These are phyloP conservation scores for Lablab purpureus DNA, from an alignment of 306 rosid species.

Conservation along the genomic window DNA sequence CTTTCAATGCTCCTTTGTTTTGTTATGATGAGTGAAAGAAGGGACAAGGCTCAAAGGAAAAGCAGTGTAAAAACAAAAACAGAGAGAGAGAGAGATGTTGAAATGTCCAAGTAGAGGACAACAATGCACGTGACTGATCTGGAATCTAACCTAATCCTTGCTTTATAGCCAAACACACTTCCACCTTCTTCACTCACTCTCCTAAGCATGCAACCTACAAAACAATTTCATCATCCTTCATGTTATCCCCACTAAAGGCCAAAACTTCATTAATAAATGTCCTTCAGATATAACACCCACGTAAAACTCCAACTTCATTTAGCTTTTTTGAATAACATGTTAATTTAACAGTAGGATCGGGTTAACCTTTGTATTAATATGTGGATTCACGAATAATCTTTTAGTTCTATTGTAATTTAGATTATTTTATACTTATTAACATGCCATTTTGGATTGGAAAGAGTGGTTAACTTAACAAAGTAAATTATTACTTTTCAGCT, in stretches of 20 bases:
- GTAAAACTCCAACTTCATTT: not conserved
- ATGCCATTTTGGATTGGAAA: too few relatives aligned
- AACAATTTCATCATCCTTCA: not conserved
- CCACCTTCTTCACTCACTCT: too few relatives aligned
- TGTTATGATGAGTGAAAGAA: slow-evolving; percentile 17
- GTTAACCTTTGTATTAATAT: not conserved
- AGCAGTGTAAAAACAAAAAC: slow-evolving; percentile 11
- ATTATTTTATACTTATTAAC: too few relatives aligned
- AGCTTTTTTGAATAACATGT: not conserved
- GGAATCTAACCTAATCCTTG: slow-evolving; percentile 9
- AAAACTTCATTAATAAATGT: slow-evolving; percentile 3
- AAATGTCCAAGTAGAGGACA: slow-evolving; percentile 27
- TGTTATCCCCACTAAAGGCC: not conserved
- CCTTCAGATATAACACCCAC: not conserved
- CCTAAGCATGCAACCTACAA: not conserved
- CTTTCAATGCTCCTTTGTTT: not conserved
- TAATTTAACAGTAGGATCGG: not conserved
- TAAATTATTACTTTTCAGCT: not conserved
- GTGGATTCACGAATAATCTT: too few relatives aligned
- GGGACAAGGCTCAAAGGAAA: slow-evolving; percentile 41
- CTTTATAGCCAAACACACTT: slow-evolving; percentile 18
- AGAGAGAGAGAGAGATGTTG: not conserved
- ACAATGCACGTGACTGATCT: slow-evolving; percentile 47
- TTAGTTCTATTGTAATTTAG: too few relatives aligned
- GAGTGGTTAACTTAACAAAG: too few relatives aligned